Evolutionary conservation across 805 yeast species (phyloP).

Genomic region (Saturnispora zaruensis): DNA sequence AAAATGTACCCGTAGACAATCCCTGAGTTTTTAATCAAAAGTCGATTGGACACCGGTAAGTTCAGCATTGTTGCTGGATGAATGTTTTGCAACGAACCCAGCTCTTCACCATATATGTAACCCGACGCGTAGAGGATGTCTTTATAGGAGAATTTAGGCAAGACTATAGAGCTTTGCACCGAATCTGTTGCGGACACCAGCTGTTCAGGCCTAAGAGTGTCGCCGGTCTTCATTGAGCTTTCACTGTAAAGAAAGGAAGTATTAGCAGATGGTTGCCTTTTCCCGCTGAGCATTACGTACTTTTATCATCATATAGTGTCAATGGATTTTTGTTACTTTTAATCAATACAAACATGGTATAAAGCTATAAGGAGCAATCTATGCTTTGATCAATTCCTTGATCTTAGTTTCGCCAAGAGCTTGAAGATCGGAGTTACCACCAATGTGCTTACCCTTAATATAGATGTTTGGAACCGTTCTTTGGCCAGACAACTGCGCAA

Average conservation of each 20-base stretch:
- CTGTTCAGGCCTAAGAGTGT: not conserved
- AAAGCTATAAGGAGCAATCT: not conserved
- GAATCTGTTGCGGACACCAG: conserved; percentile 14
- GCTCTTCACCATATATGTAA: conserved; percentile 18
- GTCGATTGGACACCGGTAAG: conserved; percentile 19
- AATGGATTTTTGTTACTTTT: no score
- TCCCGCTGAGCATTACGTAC: not conserved
- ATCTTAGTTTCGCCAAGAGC: conserved; percentile 37
- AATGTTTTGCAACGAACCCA: not conserved
- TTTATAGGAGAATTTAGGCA: conserved; percentile 19
- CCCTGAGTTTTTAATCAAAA: conserved; percentile 11
- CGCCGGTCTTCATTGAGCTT: not conserved
- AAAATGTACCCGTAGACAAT: conserved; percentile 14
- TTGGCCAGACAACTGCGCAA: conserved; percentile 75
- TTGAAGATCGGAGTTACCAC: conserved; percentile 90
- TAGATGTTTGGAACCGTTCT: conserved; percentile 89
- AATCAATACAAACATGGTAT: not conserved
- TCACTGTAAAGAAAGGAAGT: not conserved
- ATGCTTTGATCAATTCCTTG: conserved; percentile 3
- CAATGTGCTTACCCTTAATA: conserved; percentile 86
- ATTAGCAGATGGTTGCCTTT: not conserved
- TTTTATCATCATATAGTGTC: not conserved
- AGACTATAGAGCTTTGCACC: conserved; percentile 23
- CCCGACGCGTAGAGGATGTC: conserved; percentile 19
- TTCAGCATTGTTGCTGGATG: conserved; percentile 4